Base-by-base conservation (phyloP, 352 stramenopile species). In the Pythium phragmiticola region DNA sequence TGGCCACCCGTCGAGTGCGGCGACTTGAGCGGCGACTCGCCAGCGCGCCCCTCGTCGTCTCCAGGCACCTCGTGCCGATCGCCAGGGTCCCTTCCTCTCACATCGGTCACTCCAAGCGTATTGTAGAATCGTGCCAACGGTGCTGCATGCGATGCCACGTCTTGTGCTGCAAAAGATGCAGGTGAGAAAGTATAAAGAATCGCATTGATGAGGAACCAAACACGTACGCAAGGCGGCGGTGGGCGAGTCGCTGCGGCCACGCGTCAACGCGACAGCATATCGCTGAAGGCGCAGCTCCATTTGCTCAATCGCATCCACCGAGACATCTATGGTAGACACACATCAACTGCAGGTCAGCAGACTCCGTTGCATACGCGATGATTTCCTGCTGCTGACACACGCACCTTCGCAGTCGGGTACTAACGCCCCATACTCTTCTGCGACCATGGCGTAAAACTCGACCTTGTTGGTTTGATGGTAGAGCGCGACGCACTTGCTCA, bases 371-470 rank as follows among this genome's bases (percentile, higher is more conserved):
- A 39, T 39, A 11, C 34, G 34, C 11, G 34, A 21, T 47, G 26
- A 21, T 4, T 17, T 53, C n/a, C 16, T 52, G 7, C 21, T 41
- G 37, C 11, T 37, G 11, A 19, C 8, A 0, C 28, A 60, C 57
- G 9, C 6, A 66, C 64, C 64, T 63, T 63, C 43, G n/a, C 28
- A n/a, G 2, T 59, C 51, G 0, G 57, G 46, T 9, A 42, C 0
- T 6, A 70, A 14, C 51, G 26, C 30, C 2, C n/a, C 36, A 26
- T 63, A 70, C 19, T 66, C 64, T 34, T 70, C 64, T 1, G 57
- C 57, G 12, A 70, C 58, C 45, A 65, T 61, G 6, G 34, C 57
- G 52, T 70, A 70, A 41, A 70, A 70, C 37, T 66, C 51, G 4
- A 33, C 30, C 37, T 53, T 56, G 28, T 63, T 26, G 6, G 19